Evolutionary conservation across 1,284 basidiomycete species (phyloP).

Genomic region (Hemileia vastatrix): DNA sequence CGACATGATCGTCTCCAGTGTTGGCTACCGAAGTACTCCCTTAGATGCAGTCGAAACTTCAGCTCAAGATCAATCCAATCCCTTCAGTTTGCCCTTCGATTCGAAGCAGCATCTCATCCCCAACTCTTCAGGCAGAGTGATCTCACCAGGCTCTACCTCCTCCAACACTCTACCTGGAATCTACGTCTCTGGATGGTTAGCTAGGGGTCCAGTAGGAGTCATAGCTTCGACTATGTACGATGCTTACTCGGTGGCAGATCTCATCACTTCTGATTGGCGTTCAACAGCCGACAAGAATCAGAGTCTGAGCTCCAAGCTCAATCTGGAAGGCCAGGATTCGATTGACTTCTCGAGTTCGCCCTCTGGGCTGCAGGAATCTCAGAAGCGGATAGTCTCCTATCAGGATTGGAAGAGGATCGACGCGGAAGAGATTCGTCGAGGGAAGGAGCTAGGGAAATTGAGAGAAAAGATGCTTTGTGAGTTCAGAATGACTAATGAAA

Average conservation of each 20-base stretch:
- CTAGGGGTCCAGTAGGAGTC: slow-evolving; percentile 38
- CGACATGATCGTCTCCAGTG: slow-evolving; percentile 36
- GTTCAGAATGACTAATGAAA: too few relatives aligned
- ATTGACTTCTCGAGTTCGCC: slow-evolving; percentile 19
- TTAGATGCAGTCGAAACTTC: slow-evolving; percentile 21
- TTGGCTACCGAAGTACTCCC: slow-evolving; percentile 37
- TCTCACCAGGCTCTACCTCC: neutral
- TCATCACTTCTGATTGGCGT: too few relatives aligned
- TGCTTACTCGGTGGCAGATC: slow-evolving; percentile 37
- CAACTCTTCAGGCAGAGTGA: slow-evolving; percentile 25
- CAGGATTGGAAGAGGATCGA: slow-evolving; percentile 61
- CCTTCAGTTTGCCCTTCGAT: slow-evolving; percentile 27
- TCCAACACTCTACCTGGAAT: slow-evolving; percentile 24
- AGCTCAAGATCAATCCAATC: too few relatives aligned
- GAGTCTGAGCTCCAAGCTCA: neutral
- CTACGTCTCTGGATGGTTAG: slow-evolving; percentile 42
- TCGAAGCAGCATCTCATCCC: slow-evolving; percentile 21
- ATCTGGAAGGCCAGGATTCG: neutral
- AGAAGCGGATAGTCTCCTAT: slow-evolving; percentile 54
- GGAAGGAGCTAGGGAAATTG: slow-evolving; percentile 57
- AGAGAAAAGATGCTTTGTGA: slow-evolving; percentile 74
- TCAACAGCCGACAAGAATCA: neutral
- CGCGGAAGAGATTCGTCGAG: slow-evolving; percentile 57
- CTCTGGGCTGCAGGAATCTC: slow-evolving; percentile 14
- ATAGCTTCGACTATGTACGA: slow-evolving; percentile 43